Evolutionary conservation across 1,284 basidiomycete species (phyloP).

Genomic region (Sporisorium graminicola): DNA sequence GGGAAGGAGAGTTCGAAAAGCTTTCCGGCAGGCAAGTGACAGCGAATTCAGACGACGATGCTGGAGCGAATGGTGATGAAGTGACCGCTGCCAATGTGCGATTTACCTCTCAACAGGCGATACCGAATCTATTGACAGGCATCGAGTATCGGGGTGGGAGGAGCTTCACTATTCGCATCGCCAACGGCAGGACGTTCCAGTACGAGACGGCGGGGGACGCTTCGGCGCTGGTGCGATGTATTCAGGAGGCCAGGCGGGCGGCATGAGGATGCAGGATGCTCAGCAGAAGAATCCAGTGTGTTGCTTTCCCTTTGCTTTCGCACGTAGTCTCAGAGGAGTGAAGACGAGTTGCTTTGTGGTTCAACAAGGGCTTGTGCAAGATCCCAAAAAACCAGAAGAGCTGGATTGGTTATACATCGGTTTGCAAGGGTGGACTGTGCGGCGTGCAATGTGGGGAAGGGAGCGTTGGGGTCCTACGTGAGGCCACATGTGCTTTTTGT

Average conservation of each 20-base stretch:
- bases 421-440: too few relatives aligned
- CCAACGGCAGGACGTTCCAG: conserved; percentile 40
- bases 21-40: conserved; percentile 8
- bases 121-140: conserved; percentile 53
- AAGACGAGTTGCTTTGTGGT: too few relatives aligned
- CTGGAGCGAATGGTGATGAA: neutral
- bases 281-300: too few relatives aligned
- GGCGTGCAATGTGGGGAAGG: too few relatives aligned
- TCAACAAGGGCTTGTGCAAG: too few relatives aligned
- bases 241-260: conserved; percentile 40
- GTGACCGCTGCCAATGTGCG: neutral
- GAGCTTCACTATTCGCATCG: conserved; percentile 45
- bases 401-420: too few relatives aligned
- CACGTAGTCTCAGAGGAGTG: too few relatives aligned
- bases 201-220: conserved; percentile 65
- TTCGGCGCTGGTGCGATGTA: conserved; percentile 49
- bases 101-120: conserved; percentile 7
- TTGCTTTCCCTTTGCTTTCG: neutral
- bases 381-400: too few relatives aligned
- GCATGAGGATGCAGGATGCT: neutral
- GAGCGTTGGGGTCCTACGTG: too few relatives aligned
- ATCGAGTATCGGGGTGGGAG: conserved; percentile 48
- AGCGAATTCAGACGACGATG: conserved; percentile 1
- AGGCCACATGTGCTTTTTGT: too few relatives aligned
- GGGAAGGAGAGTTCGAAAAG: conserved; percentile 21